Evolutionary conservation across 1,284 basidiomycete genomes (phyloP).

Genomic region (Phaffia rhodozyma): DNA sequence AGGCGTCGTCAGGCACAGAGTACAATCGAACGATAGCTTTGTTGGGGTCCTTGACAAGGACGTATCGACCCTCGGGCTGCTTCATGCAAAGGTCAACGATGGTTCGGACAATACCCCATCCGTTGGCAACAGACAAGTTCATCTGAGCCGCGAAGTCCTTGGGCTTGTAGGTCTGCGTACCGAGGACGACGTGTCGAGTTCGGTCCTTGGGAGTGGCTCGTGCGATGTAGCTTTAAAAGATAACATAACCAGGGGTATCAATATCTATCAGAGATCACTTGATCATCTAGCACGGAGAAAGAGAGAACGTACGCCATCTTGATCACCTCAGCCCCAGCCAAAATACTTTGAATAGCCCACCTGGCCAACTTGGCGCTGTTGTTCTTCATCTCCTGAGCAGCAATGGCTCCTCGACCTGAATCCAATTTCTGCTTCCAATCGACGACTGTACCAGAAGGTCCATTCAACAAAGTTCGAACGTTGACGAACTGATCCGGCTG

Average conservation of each 20-base stretch:
- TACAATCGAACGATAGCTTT: constrained; percentile 89
- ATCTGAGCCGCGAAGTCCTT: constrained; percentile 89
- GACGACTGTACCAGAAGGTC: constrained; percentile 51
- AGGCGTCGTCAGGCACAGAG: constrained; percentile 74
- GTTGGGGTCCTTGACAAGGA: constrained; percentile 91
- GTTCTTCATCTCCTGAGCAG: constrained; percentile 99
- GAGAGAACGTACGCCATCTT: constrained; percentile 72
- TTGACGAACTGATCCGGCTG: constrained; percentile 49
- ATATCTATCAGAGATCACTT: neutral
- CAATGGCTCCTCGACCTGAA: constrained; percentile 90
- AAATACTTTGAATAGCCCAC: constrained; percentile 90
- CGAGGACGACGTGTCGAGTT: constrained; percentile 88
- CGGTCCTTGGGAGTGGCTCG: constrained; percentile 88
- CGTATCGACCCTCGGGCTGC: constrained; percentile 91
- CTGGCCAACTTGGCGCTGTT: constrained; percentile 96
- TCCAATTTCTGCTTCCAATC: constrained; percentile 97
- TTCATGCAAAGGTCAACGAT: constrained; percentile 86
- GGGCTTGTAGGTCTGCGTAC: constrained; percentile 88
- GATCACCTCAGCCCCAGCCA: constrained; percentile 92
- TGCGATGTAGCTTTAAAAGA: constrained; percentile 61
- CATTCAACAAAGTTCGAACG: constrained; percentile 92
- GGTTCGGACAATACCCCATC: constrained; percentile 96
- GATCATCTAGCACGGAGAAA: neutral
- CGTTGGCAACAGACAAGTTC: constrained; percentile 88
- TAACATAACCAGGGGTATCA: neutral